A percentile compares a stretch with the other conserved stretches of the same genome.
Conservation (phyloP, 129 eudicot species). For the Chrysanthemum seticuspe region DNA sequence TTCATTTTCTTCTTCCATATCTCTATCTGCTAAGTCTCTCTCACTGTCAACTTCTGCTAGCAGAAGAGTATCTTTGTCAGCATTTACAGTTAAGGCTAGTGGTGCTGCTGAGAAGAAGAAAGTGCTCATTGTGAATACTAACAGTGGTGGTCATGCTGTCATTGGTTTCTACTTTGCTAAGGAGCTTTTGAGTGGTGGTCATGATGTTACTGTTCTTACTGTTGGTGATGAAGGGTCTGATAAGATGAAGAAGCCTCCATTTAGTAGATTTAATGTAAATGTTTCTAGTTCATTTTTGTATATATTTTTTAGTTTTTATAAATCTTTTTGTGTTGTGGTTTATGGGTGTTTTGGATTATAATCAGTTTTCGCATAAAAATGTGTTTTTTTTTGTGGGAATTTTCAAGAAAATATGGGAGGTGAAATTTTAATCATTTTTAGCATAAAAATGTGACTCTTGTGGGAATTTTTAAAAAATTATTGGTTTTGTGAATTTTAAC, state of each 20-base stretch:
- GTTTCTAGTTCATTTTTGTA: background rate
- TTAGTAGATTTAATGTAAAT: slow-evolving; percentile 71
- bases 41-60: slow-evolving; percentile 24
- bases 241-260: slow-evolving; percentile 99
- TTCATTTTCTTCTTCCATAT: slow-evolving; percentile 25
- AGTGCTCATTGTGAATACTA: slow-evolving; percentile 80
- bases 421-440: background rate
- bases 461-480: too few relatives aligned
- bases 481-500: too few relatives aligned
- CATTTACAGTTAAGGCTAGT: slow-evolving; percentile 45
- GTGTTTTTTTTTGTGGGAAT: background rate
- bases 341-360: slow-evolving; percentile 16
- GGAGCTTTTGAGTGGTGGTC: slow-evolving; percentile 77
- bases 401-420: background rate
- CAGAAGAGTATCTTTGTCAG: slow-evolving; percentile 23
- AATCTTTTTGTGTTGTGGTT: slow-evolving; percentile 13
- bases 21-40: slow-evolving; percentile 27
- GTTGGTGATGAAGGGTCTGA: slow-evolving; percentile 90
- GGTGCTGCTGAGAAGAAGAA: slow-evolving; percentile 70
- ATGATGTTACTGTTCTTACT: slow-evolving; percentile 76
- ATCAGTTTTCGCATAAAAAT: background rate
- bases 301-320: background rate
- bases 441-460: background rate
- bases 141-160: slow-evolving; percentile 96
- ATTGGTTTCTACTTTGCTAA: slow-evolving; percentile 97